phyloP scores from a whole-genome alignment of 2,329 filamentous ascomycete species.

The Diplodia mutila region DNA sequence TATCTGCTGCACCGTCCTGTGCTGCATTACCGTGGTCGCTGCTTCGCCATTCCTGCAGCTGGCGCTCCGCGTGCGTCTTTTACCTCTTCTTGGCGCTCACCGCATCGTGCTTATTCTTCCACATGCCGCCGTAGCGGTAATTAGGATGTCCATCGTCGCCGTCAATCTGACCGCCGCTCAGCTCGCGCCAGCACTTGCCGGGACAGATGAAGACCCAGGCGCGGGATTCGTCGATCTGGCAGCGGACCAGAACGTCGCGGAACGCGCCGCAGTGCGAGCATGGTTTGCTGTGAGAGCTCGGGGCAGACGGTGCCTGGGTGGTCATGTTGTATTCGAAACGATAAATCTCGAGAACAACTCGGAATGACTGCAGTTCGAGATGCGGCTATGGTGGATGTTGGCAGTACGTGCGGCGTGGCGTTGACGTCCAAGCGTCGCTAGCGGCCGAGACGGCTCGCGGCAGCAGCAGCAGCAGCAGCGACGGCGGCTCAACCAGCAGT shows the following conservation, averaged over 20 bases:
- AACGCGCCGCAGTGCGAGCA: slow-evolving; percentile 47
- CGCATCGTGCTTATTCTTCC: slow-evolving; percentile 43
- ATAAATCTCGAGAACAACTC: slow-evolving; percentile 30
- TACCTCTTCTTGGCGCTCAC: slow-evolving; percentile 39
- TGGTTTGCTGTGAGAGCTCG: slow-evolving; percentile 37
- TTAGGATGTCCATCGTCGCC: slow-evolving; percentile 43
- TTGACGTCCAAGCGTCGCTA: slow-evolving; percentile 5
- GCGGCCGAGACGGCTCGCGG: neutral
- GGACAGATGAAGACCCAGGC: slow-evolving; percentile 52
- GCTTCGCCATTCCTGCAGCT: neutral
- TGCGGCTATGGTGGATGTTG: slow-evolving; percentile 44
- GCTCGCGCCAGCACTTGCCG: slow-evolving; percentile 47
- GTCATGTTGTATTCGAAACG: neutral
- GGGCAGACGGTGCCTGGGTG: slow-evolving; percentile 2
- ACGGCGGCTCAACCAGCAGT: neutral
- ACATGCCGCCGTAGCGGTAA: slow-evolving; percentile 34
- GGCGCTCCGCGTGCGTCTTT: slow-evolving; percentile 32
- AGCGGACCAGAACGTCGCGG: slow-evolving; percentile 47
- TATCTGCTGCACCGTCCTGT: neutral
- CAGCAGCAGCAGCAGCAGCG: neutral
- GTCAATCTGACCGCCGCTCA: slow-evolving; percentile 50
- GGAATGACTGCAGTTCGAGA: slow-evolving; percentile 38
- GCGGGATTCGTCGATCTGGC: slow-evolving; percentile 45
- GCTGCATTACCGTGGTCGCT: neutral
- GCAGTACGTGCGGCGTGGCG: slow-evolving; percentile 41